Base-by-base conservation (phyloP, 2,329 filamentous ascomycete genomes). In the Hymenoscyphus fructigenus region DNA sequence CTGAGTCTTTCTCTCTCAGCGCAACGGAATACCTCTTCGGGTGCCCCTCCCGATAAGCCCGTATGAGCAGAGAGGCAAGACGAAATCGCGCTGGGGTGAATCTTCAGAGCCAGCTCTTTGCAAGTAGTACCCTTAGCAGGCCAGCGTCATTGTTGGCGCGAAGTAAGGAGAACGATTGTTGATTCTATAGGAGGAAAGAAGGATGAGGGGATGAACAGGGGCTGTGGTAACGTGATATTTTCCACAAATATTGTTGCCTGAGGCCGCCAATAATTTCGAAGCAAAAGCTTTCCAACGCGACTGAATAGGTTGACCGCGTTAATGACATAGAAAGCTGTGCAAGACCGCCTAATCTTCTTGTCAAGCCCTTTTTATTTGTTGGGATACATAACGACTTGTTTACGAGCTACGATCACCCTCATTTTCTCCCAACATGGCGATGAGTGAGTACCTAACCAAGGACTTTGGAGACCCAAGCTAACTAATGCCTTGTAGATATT, bases 401-500 rank as follows among this genome's bases (percentile, higher is more conserved):
- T 32, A 62, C 63, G 61, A 68, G 68, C 66, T 67, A 58, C 53
- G 38, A 66, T 67, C 64, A 66, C 65, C 65, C 62, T 59, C 10
- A 44, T 57, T 56, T 63, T 65, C 64, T 58, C 60, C 38, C 77
- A 85, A 79, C 62, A 87, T 87, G 84, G 84, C 84, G 68, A 82
- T 87, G 83, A 85, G 85, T 87, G 82, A 69, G 84, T 79, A 63
- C 57, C 60, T 57, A 58, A 63, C 64, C 57, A 60, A 67, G 61
- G 14, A 69, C 72, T 77, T 57, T 74, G 67, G 60, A 65, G 70
- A 64, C 64, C 70, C 47, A 26, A 67, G 71, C 73, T 72, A 71
- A 74, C 67, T 62, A 55, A 38, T 57, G 36, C 59, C 62, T 61
- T 70, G 55, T 75, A 93, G 91, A 94, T 82, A 83, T 94, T 77